Base-by-base conservation (phyloP, 129 eudicot genomes). In the Flaveria linearis region DNA sequence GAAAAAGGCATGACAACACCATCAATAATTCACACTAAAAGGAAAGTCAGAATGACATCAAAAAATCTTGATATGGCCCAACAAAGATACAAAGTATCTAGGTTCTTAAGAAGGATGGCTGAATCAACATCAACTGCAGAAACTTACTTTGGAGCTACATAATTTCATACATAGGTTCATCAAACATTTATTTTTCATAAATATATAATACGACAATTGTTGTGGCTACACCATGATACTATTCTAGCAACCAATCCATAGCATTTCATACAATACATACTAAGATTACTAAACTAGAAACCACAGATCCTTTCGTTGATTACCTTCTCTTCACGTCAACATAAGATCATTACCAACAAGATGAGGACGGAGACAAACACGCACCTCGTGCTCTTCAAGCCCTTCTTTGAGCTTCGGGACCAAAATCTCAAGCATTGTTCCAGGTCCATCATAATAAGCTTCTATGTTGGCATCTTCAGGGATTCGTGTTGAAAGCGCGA, bases 391-490 rank as follows among this genome's bases (percentile, higher is more conserved):
- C 77, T 92, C 98, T 81, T 89, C 98, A 0, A 90, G 93, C 2
- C 96, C 98, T 41, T 81, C 91, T 10, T 85, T 82, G 14, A 87
- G 91, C 77, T 92, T 92, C 2, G 98, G 98, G 41, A 92, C 98
- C 85, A 92, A 79, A 43, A 92, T 92, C 91, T 92, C 98, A 4
- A 92, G 91, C 56, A 83, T 85, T 5, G 90, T 76, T 55, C 96
- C 98, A 15, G 91, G 84, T 12, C 91, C 96, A n/a, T 92, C 98
- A 65, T 87, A 92, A 78, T 90, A 92, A 0, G 98, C 98, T 92
- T 92, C 93, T 16, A 92, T 82, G 49, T 88, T 85, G 12, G 96
- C 98, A 61, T 88, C 96, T 86, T 92, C 96, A 41, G 98, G 98
- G 72, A 92, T 92, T 41, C 98, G 83, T 33, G 98, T 90, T 4